Evolutionary conservation across 2,329 filamentous ascomycete genomes (phyloP).

Genomic region (Aspergillus ustus): DNA sequence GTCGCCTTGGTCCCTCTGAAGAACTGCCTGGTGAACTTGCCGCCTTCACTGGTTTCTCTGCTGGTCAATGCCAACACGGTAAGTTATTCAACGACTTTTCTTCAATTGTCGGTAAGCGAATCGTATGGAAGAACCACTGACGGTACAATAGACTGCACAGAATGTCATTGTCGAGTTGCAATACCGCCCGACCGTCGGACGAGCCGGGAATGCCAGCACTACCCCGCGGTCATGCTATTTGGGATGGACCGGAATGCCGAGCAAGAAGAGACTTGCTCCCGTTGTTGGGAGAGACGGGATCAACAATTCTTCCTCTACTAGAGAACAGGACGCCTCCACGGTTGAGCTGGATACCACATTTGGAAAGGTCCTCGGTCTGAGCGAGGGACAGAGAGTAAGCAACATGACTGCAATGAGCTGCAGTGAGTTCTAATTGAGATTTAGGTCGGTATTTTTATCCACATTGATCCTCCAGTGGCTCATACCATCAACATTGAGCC

Average conservation of each 20-base stretch:
- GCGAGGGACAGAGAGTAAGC: slow-evolving; percentile 79
- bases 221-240: slow-evolving; percentile 76
- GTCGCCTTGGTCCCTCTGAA: slow-evolving; percentile 85
- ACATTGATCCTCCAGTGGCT: slow-evolving; percentile 86
- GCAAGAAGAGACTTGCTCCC: slow-evolving; percentile 77
- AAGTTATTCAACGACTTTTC: slow-evolving; percentile 41
- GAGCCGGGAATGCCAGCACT: slow-evolving; percentile 50
- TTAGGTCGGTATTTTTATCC: slow-evolving; percentile 67
- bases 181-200: slow-evolving; percentile 67
- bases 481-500: slow-evolving; percentile 98
- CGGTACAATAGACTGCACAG: slow-evolving; percentile 71
- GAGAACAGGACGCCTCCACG: slow-evolving; percentile 75
- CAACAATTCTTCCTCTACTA: slow-evolving; percentile 57
- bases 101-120: slow-evolving; percentile 18
- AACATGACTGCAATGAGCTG: background rate
- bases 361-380: slow-evolving; percentile 74
- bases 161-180: slow-evolving; percentile 94
- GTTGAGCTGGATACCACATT: slow-evolving; percentile 90
- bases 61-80: slow-evolving; percentile 90
- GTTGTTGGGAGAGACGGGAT: slow-evolving; percentile 77
- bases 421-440: slow-evolving; percentile 42
- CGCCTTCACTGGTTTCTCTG: slow-evolving; percentile 78
- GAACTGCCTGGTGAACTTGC: slow-evolving; percentile 93
- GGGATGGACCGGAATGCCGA: slow-evolving; percentile 98
- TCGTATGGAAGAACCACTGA: background rate